Conservation (phyloP, 139 green algal genomes). For the Closterium sp. region DNA sequence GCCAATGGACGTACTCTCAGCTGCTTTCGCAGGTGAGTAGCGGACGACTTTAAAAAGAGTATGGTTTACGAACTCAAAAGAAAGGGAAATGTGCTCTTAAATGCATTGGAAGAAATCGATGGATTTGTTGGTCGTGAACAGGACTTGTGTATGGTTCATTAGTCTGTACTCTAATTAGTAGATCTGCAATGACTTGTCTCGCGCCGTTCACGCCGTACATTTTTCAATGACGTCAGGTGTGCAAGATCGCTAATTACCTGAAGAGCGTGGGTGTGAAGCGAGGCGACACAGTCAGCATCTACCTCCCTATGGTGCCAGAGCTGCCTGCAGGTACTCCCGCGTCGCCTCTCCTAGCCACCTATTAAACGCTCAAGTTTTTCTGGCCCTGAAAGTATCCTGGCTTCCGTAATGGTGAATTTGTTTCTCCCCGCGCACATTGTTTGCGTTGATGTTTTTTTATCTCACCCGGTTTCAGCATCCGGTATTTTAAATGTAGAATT, state of each 20-base stretch:
- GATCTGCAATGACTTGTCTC: neutral
- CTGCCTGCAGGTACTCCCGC: slow-evolving; percentile 67
- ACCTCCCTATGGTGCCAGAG: slow-evolving; percentile 95
- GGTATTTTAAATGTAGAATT: too few relatives aligned
- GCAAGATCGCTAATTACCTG: slow-evolving; percentile 82
- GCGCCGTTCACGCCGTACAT: neutral
- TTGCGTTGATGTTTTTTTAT: neutral
- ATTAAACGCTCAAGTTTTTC: neutral
- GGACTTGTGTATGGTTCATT: too few relatives aligned
- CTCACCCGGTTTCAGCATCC: too few relatives aligned
- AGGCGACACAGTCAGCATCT: slow-evolving; percentile 87
- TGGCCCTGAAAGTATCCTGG: neutral
- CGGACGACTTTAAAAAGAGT: neutral
- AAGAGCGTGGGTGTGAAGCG: slow-evolving; percentile 74
- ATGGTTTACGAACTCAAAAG: too few relatives aligned
- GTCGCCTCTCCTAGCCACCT: slow-evolving; percentile 7
- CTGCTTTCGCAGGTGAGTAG: slow-evolving; percentile 36
- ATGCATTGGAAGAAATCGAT: neutral
- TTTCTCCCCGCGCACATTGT: neutral
- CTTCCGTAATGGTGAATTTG: too few relatives aligned
- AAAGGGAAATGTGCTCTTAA: neutral
- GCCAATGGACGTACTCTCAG: slow-evolving; percentile 75
- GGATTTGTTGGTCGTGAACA: neutral
- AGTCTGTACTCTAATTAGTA: too few relatives aligned
- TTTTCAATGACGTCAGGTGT: slow-evolving; percentile 50